Evolutionary conservation across 306 rosid genomes (phyloP).

Genomic region (Medicago ruthenica): DNA sequence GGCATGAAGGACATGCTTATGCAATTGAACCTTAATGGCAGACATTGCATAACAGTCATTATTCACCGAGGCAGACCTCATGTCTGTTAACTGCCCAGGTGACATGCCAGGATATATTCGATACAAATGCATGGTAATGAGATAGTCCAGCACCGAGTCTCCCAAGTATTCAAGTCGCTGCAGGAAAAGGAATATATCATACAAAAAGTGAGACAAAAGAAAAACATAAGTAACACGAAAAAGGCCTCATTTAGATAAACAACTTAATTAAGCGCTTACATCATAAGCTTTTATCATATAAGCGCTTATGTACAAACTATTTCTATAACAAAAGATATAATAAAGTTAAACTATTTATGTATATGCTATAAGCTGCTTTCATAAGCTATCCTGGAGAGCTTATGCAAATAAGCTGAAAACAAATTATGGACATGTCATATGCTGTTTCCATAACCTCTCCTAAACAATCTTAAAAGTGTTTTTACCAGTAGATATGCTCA

Average conservation of each 20-base stretch:
- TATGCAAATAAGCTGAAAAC: no score
- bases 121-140: slow-evolving; percentile 65
- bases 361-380: not conserved
- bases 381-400: not conserved
- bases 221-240: no score
- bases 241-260: not conserved
- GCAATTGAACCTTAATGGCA: slow-evolving; percentile 65
- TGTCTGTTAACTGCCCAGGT: slow-evolving; percentile 71
- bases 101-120: slow-evolving; percentile 68
- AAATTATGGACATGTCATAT: no score
- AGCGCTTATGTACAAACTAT: no score
- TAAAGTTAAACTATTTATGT: no score
- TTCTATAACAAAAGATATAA: no score
- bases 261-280: not conserved
- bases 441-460: not conserved
- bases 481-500: not conserved
- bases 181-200: slow-evolving; percentile 37
- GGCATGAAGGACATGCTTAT: slow-evolving; percentile 65
- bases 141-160: slow-evolving; percentile 74
- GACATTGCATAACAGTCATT: slow-evolving; percentile 76
- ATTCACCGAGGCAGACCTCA: slow-evolving; percentile 81
- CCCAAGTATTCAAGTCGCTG: slow-evolving; percentile 88
- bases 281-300: not conserved
- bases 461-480: not conserved
- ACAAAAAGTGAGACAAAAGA: slow-evolving; percentile 21